Evolutionary conservation across 352 stramenopile genomes (phyloP).

Genomic region (Pythium aristosporum): DNA sequence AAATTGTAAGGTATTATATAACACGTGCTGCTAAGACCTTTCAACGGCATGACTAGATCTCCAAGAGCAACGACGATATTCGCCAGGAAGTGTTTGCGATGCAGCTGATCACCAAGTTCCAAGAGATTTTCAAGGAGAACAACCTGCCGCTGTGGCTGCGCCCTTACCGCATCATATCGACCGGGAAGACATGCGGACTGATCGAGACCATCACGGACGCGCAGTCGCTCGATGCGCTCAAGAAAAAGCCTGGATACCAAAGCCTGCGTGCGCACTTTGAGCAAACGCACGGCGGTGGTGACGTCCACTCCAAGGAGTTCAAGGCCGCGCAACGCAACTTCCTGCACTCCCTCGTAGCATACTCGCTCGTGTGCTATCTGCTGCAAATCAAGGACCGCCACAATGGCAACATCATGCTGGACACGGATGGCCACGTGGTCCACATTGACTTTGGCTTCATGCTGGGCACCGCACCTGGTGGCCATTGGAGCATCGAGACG

Average conservation of each 20-base stretch:
- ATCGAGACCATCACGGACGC: slow-evolving; percentile 97
- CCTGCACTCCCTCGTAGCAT: slow-evolving; percentile 81
- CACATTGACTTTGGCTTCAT: slow-evolving; percentile 98
- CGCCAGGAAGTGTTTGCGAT: slow-evolving; percentile 97
- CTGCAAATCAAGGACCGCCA: slow-evolving; percentile 98
- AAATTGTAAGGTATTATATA: not conserved
- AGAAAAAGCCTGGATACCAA: slow-evolving; percentile 92
- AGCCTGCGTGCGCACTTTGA: slow-evolving; percentile 94
- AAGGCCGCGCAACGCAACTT: slow-evolving; percentile 74
- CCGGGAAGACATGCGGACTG: slow-evolving; percentile 85
- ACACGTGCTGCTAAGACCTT: not conserved
- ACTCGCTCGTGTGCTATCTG: slow-evolving; percentile 96
- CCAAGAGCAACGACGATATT: slow-evolving; percentile 98
- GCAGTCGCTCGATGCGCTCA: slow-evolving; percentile 97
- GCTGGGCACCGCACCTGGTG: slow-evolving; percentile 91
- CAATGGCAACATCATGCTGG: slow-evolving; percentile 97
- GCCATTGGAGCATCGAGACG: slow-evolving; percentile 94
- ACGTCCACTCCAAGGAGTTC: slow-evolving; percentile 54
- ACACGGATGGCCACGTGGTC: slow-evolving; percentile 95
- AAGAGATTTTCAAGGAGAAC: slow-evolving; percentile 93
- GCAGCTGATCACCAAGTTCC: slow-evolving; percentile 95
- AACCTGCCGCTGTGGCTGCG: slow-evolving; percentile 94
- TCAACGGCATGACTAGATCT: slow-evolving; percentile 25
- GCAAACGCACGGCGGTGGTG: slow-evolving; percentile 88
- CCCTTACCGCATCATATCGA: slow-evolving; percentile 96